Percentiles rank a stretch among this genome's conserved stretches.
Conservation (phyloP, 1,139 yeast genomes). For the Lodderomyces beijingensis region DNA sequence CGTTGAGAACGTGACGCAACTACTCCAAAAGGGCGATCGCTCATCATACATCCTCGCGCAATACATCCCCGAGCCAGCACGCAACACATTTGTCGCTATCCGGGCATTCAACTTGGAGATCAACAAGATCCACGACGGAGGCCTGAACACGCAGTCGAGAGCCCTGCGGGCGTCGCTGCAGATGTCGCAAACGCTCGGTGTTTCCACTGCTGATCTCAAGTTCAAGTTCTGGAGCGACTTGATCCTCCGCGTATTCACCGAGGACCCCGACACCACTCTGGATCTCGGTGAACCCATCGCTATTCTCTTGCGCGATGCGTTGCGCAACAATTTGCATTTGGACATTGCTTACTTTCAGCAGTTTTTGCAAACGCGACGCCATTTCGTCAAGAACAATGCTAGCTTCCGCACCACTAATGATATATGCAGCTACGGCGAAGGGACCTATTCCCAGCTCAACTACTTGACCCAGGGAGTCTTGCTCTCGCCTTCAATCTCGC, state of each 20-base stretch:
- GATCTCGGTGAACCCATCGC: conserved; percentile 64
- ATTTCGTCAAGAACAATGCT: conserved; percentile 40
- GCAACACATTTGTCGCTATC: conserved; percentile 65
- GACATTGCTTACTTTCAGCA: conserved; percentile 55
- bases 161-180: conserved; percentile 29
- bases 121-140: conserved; percentile 53
- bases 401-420: conserved; percentile 50
- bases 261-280: conserved; percentile 30
- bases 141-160: conserved; percentile 30
- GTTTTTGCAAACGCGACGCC: conserved; percentile 57
- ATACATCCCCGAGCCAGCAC: conserved; percentile 63
- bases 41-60: conserved; percentile 66
- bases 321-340: conserved; percentile 46
- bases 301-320: conserved; percentile 48
- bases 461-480: conserved; percentile 63
- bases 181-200: conserved; percentile 32
- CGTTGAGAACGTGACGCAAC: conserved; percentile 37
- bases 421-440: conserved; percentile 78
- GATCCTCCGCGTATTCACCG: conserved; percentile 37
- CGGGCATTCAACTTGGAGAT: conserved; percentile 68
- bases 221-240: conserved; percentile 62
- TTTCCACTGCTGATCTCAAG: conserved; percentile 48
- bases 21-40: conserved; percentile 49
- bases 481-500: conserved; percentile 56
- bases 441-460: conserved; percentile 69